Percentiles rank a stretch among this genome's conserved stretches.
Evolutionary conservation across 495 filamentous ascomycete genomes (phyloP).

Genomic region (Trypethelium eluteriae): DNA sequence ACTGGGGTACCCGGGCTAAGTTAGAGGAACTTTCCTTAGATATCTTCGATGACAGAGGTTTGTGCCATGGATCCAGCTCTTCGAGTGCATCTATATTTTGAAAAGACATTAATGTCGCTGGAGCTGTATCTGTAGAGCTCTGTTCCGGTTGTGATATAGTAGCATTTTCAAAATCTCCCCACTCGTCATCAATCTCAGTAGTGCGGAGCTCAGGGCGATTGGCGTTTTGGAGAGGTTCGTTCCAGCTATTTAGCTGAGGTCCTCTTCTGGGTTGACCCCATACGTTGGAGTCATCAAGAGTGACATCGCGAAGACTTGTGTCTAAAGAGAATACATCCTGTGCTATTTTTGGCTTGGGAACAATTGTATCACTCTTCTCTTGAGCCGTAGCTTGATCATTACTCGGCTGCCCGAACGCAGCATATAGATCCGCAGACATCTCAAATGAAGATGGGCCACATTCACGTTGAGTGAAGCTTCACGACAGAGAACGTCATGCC

Average conservation of each 20-base stretch:
- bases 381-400: background rate
- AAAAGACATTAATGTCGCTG: too few species aligned
- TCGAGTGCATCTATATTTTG: background rate
- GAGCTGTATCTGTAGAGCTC: background rate
- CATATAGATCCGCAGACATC: conserved; percentile 26
- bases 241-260: background rate
- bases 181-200: conserved; percentile 44
- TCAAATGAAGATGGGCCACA: background rate
- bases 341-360: background rate
- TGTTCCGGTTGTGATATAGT: conserved; percentile 23
- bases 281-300: background rate
- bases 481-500: background rate
- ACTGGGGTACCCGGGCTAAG: too few species aligned
- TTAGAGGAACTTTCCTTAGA: background rate
- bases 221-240: background rate
- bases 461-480: background rate
- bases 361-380: background rate
- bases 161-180: conserved; percentile 51
- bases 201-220: background rate
- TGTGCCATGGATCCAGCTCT: background rate
- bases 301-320: background rate
- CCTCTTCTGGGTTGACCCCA: background rate
- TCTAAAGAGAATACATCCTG: background rate
- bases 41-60: background rate
- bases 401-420: conserved; percentile 16